Conservation (phyloP, 495 filamentous ascomycete genomes). For the Chaetomium tenue region DNA sequence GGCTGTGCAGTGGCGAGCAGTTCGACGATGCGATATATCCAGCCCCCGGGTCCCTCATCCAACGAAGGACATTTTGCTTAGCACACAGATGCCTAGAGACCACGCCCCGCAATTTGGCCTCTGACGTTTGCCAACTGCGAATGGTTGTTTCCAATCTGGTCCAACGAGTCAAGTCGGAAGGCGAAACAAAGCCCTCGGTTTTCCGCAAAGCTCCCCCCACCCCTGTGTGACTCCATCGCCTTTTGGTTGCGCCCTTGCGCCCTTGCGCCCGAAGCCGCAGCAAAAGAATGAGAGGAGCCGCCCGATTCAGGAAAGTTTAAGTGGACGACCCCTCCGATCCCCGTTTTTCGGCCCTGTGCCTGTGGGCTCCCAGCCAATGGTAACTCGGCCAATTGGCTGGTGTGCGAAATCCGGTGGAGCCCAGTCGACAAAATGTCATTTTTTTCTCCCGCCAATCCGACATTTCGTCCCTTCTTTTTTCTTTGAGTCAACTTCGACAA, state of each 20-base stretch:
- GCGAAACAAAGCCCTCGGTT: not conserved
- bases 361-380: conserved; percentile 18
- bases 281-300: not conserved
- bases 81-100: not conserved
- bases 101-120: not conserved
- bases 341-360: conserved; percentile 16
- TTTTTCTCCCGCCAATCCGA: conserved; percentile 14
- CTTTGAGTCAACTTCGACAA: conserved; percentile 8
- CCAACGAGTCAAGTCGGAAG: not conserved
- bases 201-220: not conserved
- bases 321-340: conserved; percentile 11
- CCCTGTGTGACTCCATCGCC: not conserved
- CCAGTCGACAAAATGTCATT: conserved; percentile 18
- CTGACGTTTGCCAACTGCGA: not conserved
- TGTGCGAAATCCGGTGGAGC: conserved; percentile 16
- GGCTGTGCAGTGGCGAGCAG: not conserved
- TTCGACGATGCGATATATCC: too few relatives aligned
- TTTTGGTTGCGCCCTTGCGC: too few relatives aligned
- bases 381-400: conserved; percentile 15
- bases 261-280: conserved; percentile 22
- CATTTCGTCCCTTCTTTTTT: conserved; percentile 17
- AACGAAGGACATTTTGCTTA: too few relatives aligned
- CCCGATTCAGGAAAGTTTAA: conserved; percentile 7
- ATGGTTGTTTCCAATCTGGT: not conserved
- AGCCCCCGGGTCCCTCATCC: too few relatives aligned